These are phyloP conservation scores for Paecilomyces sp. DNA, from an alignment of 2,329 filamentous ascomycete genomes.

Conservation along the genomic window DNA sequence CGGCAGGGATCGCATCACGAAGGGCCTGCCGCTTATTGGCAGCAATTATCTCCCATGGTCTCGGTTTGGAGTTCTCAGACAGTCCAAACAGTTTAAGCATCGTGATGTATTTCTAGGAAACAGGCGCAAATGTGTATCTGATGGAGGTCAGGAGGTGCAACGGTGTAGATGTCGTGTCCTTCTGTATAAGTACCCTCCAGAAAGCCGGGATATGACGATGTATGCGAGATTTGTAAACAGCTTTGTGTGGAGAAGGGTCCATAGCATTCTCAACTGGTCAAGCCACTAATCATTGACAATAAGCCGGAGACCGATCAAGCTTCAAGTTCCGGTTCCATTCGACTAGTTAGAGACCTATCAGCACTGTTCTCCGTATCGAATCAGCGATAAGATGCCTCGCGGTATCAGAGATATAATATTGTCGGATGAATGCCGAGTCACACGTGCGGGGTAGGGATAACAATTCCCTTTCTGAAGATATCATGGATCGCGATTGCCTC, in stretches of 20 bases:
- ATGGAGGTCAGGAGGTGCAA: background rate
- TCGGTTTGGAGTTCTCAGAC: background rate
- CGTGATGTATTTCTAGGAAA: background rate
- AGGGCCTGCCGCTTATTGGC: constrained; percentile 40
- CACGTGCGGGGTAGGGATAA: background rate
- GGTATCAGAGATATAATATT: background rate
- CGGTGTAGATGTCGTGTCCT: background rate
- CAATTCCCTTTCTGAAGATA: background rate
- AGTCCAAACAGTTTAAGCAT: background rate
- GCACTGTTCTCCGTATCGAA: background rate
- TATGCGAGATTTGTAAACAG: background rate
- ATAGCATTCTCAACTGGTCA: background rate
- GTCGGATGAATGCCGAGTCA: background rate
- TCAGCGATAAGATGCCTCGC: background rate
- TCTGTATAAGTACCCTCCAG: background rate
- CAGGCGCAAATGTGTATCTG: background rate
- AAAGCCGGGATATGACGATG: background rate
- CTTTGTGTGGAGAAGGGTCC: background rate
- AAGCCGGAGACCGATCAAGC: background rate
- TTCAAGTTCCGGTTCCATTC: background rate
- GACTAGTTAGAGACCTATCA: background rate
- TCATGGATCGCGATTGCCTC: background rate
- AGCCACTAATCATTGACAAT: background rate
- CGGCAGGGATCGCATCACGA: constrained; percentile 45
- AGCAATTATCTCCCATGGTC: constrained; percentile 33